Conservation (phyloP, 768 basidiomycete genomes). For the Atractiella rhizophila region DNA sequence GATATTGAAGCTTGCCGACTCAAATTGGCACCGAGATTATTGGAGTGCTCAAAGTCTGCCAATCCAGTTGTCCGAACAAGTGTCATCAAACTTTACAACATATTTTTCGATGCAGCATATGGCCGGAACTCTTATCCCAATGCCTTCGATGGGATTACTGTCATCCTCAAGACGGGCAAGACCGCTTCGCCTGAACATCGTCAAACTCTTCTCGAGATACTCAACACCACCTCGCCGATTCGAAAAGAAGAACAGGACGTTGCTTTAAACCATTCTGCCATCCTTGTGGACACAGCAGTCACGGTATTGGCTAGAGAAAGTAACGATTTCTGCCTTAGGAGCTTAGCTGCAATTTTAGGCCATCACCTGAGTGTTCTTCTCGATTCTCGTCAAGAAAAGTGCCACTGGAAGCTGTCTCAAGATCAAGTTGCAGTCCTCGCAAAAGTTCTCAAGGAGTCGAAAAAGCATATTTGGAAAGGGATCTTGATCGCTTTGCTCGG, state of each 20-base stretch:
- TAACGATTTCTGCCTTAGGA: slow-evolving; percentile 37
- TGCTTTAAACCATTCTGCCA: slow-evolving; percentile 30
- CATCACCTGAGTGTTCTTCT: slow-evolving; percentile 35
- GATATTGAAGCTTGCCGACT: slow-evolving; percentile 29
- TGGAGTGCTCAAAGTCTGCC: slow-evolving; percentile 20
- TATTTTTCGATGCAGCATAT: slow-evolving; percentile 16
- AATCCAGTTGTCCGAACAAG: slow-evolving; percentile 21
- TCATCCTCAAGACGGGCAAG: slow-evolving; percentile 58
- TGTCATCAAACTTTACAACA: slow-evolving; percentile 16
- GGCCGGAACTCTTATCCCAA: slow-evolving; percentile 23
- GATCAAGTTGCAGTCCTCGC: slow-evolving; percentile 25
- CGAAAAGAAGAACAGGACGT: slow-evolving; percentile 8
- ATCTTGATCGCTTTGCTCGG: slow-evolving; percentile 35
- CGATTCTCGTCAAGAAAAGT: neutral
- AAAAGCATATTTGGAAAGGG: slow-evolving; percentile 35
- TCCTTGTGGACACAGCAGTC: slow-evolving; percentile 24
- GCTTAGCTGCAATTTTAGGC: slow-evolving; percentile 33
- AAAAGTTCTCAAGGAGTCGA: slow-evolving; percentile 47
- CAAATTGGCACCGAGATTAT: slow-evolving; percentile 18
- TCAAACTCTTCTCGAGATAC: slow-evolving; percentile 51
- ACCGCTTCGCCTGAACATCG: slow-evolving; percentile 71
- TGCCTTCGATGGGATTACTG: slow-evolving; percentile 39
- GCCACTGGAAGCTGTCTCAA: neutral
- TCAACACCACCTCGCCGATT: slow-evolving; percentile 31
- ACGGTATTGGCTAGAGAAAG: slow-evolving; percentile 44